phyloP scores from a whole-genome alignment of 306 rosid species.

The Hippophae tibetana region DNA sequence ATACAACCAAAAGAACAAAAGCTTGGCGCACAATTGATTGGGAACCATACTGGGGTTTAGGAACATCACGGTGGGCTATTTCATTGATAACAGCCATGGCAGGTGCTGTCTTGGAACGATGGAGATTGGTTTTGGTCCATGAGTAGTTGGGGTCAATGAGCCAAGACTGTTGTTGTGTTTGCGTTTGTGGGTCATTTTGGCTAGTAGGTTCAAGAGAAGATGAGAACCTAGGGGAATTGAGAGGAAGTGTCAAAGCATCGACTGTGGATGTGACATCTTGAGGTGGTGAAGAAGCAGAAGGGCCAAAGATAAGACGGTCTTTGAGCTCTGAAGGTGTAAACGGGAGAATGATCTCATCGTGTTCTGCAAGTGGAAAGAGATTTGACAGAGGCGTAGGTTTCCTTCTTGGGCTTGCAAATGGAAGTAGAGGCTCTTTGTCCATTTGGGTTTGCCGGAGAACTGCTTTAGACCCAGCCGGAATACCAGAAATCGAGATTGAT shows the following conservation, averaged over 20 bases:
- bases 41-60: constrained; percentile 45
- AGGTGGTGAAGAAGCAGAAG: constrained; percentile 30
- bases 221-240: constrained; percentile 32
- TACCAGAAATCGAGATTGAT: not conserved
- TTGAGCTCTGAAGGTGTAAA: constrained; percentile 57
- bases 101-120: constrained; percentile 87
- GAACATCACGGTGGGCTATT: constrained; percentile 14
- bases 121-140: constrained; percentile 49
- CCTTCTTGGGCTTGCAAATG: constrained; percentile 47
- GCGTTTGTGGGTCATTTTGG: constrained; percentile 24
- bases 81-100: constrained; percentile 78
- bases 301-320: constrained; percentile 77
- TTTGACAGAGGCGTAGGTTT: constrained; percentile 7
- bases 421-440: constrained; percentile 84
- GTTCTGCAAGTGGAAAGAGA: constrained; percentile 51
- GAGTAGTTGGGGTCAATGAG: constrained; percentile 56
- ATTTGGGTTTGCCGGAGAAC: constrained; percentile 20
- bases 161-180: constrained; percentile 31
- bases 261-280: constrained; percentile 41
- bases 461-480: not conserved
- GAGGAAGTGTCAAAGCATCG: constrained; percentile 52
- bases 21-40: constrained; percentile 58
- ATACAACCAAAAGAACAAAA: constrained; percentile 47
- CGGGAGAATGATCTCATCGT: constrained; percentile 49
- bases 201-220: constrained; percentile 23